Conservation (phyloP, 352 stramenopile species). For the Halophytophthora batemanensis region DNA sequence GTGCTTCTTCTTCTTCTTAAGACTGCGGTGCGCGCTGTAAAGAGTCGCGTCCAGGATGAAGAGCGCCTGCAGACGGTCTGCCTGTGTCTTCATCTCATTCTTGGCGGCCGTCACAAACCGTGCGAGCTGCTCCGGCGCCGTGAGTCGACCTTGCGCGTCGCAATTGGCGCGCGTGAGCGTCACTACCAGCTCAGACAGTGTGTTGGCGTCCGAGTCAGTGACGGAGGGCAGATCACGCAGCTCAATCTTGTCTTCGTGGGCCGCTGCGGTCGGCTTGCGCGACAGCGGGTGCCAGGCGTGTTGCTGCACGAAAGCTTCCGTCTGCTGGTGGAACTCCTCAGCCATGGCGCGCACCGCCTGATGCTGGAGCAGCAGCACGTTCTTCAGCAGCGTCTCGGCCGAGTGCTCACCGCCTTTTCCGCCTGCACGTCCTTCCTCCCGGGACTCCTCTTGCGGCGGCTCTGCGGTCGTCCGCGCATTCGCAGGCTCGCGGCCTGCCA, state of each 20-base stretch:
- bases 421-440: no score
- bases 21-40: conserved; percentile 1
- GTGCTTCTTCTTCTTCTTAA: conserved; percentile 4
- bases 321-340: conserved; percentile 62
- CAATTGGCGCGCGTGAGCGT: conserved; percentile 40
- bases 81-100: conserved; percentile 33
- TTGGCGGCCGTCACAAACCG: conserved; percentile 34
- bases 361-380: conserved; percentile 56
- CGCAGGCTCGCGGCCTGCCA: no score
- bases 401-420: not conserved
- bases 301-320: conserved; percentile 60
- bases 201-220: conserved; percentile 23
- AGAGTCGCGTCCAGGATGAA: conserved; percentile 63
- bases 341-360: conserved; percentile 41
- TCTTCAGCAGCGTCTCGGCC: conserved; percentile 38
- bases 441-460: no score
- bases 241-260: conserved; percentile 22
- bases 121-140: conserved; percentile 32
- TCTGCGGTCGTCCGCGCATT: no score
- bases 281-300: conserved; percentile 48
- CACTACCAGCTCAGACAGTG: conserved; percentile 43
- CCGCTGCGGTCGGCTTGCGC: conserved; percentile 12
- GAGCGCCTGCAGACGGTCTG: conserved; percentile 55
- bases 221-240: conserved; percentile 25
- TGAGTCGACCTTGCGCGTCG: conserved; percentile 29